phyloP scores from a whole-genome alignment of 805 yeast genomes.

The Ogataea pini region DNA sequence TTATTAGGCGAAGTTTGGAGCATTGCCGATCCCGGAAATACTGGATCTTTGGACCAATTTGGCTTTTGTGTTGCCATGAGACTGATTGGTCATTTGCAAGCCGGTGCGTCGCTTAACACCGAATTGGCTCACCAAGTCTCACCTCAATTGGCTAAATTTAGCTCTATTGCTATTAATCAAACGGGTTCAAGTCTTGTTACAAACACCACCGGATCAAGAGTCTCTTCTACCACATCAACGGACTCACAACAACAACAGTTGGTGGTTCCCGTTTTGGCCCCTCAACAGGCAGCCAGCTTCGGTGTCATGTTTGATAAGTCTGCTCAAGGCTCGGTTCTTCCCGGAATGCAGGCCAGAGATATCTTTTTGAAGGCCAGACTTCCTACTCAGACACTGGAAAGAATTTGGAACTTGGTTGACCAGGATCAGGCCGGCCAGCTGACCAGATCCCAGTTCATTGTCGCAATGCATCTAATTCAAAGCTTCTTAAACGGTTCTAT shows the following conservation, averaged over 20 bases:
- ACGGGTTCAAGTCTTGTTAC: constrained; percentile 36
- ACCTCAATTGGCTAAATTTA: constrained; percentile 61
- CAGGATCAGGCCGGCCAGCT: constrained; percentile 71
- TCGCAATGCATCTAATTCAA: constrained; percentile 95
- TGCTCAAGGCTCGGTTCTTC: constrained; percentile 53
- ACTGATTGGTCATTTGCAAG: constrained; percentile 83
- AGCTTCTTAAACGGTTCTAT: constrained; percentile 65
- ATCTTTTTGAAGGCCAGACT: constrained; percentile 88
- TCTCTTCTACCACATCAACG: constrained; percentile 36
- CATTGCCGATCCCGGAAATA: constrained; percentile 83
- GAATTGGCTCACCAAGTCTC: constrained; percentile 55
- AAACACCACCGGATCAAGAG: constrained; percentile 33
- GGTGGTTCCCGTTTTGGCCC: constrained; percentile 54
- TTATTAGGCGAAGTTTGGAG: constrained; percentile 92
- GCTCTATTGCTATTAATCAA: constrained; percentile 36
- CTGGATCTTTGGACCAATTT: constrained; percentile 77
- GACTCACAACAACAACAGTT: constrained; percentile 25
- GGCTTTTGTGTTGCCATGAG: constrained; percentile 88
- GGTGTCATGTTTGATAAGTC: constrained; percentile 74
- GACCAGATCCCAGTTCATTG: constrained; percentile 71
- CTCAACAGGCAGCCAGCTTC: constrained; percentile 62
- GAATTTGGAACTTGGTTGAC: constrained; percentile 89
- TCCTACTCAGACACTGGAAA: constrained; percentile 74
- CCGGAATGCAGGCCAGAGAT: constrained; percentile 79
- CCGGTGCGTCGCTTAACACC: constrained; percentile 57